Conservation (phyloP, 2,329 filamentous ascomycete genomes). For the Lasiodiplodia hormozganensis region DNA sequence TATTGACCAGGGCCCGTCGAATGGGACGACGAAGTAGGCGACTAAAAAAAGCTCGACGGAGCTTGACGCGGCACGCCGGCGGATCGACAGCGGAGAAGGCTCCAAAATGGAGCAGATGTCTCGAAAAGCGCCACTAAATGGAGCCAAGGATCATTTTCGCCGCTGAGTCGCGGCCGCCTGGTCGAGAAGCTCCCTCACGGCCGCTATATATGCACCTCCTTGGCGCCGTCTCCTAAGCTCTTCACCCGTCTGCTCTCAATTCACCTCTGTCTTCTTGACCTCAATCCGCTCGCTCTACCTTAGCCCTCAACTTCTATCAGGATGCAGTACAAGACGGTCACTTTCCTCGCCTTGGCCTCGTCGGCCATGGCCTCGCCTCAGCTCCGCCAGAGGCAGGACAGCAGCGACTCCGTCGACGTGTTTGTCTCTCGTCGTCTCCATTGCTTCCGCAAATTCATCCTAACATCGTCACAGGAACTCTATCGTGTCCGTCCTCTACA, state of each 20-base stretch:
- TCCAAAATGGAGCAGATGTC: constrained; percentile 13
- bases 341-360: constrained; percentile 40
- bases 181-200: constrained; percentile 16
- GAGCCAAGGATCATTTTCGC: constrained; percentile 1
- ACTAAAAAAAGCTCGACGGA: constrained; percentile 11
- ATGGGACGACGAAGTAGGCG: neutral
- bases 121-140: constrained; percentile 4
- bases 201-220: constrained; percentile 3
- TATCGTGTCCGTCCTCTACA: constrained; percentile 45
- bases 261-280: neutral
- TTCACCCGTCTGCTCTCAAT: constrained; percentile 22
- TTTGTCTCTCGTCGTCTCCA: neutral
- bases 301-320: constrained; percentile 18
- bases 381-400: constrained; percentile 18
- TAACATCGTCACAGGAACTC: neutral
- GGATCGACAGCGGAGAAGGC: constrained; percentile 21
- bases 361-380: constrained; percentile 30
- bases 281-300: neutral
- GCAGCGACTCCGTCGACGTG: constrained; percentile 2
- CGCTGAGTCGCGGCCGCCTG: constrained; percentile 1
- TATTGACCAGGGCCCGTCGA: neutral
- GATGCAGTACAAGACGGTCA: constrained; percentile 42
- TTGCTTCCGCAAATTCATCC: too few relatives aligned
- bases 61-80: constrained; percentile 13
- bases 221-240: neutral